A percentile compares a stretch with the other conserved stretches of the same genome.
These are phyloP conservation scores for Solanum infundibuliforme DNA, from an alignment of 257 asterid genomes.

Conservation along the genomic window DNA sequence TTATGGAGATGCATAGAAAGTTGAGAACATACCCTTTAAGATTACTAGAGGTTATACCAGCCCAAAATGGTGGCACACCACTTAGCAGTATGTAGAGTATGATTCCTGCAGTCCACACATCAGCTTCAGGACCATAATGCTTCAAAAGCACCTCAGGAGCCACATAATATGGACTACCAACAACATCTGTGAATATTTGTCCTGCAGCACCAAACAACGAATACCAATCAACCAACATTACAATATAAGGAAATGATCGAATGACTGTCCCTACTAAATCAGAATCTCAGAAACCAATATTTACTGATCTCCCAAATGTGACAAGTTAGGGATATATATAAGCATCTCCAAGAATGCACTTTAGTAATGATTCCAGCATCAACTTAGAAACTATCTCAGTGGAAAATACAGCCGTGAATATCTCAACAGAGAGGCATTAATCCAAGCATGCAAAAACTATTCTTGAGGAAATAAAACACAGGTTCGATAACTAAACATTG, in stretches of 20 bases:
- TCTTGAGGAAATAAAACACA: neutral
- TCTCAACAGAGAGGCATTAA: neutral
- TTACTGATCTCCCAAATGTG: neutral
- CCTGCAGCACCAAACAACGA: neutral
- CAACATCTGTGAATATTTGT: neutral
- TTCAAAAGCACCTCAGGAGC: conserved; percentile 3
- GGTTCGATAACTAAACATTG: neutral
- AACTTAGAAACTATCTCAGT: neutral
- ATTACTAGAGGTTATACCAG: neutral
- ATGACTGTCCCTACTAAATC: neutral
- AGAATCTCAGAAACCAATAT: neutral
- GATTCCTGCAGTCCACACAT: conserved; percentile 2
- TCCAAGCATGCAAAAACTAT: neutral
- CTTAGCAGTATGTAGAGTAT: conserved; percentile 1
- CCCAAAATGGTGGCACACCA: conserved; percentile 10
- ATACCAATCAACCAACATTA: neutral
- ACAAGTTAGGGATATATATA: neutral
- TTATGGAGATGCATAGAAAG: neutral
- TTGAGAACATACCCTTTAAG: neutral
- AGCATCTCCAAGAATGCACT: neutral
- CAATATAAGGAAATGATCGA: neutral
- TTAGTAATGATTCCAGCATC: neutral
- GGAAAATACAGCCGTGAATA: neutral
- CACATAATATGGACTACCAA: conserved; percentile 8
- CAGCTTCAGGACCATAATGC: conserved; percentile 8